A percentile compares a stretch with the other conserved stretches of the same genome.
These are phyloP conservation scores for Marchantia polymorpha DNA, from an alignment of 225 moss, liverwort and hornwort genomes.

Conservation along the genomic window DNA sequence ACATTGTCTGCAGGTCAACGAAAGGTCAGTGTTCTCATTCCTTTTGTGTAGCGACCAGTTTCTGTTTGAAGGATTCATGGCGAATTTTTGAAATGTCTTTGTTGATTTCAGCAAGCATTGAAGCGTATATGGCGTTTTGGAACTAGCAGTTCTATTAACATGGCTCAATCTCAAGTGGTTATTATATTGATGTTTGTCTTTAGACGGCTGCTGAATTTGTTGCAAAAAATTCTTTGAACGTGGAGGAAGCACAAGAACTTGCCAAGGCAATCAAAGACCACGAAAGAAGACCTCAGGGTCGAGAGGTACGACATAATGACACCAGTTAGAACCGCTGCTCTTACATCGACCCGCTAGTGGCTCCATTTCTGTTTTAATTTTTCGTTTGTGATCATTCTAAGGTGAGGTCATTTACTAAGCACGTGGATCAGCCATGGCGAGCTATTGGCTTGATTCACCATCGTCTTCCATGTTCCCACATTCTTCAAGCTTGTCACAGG, in stretches of 20 bases:
- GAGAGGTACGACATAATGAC: slow-evolving; percentile 38
- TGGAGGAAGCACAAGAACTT: slow-evolving; percentile 59
- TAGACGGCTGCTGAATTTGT: slow-evolving; percentile 73
- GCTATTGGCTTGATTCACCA: too few species aligned
- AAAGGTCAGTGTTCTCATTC: slow-evolving; percentile 31
- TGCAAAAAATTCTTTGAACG: slow-evolving; percentile 43
- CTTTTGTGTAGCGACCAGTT: not conserved
- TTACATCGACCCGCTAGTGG: too few species aligned
- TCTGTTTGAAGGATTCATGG: not conserved
- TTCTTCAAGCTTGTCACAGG: too few species aligned
- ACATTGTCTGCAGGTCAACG: slow-evolving; percentile 76
- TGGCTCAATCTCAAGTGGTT: too few species aligned
- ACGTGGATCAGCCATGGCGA: too few species aligned
- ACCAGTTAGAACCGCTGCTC: not conserved
- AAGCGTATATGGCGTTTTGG: not conserved
- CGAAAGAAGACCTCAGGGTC: slow-evolving; percentile 69
- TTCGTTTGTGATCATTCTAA: too few species aligned
- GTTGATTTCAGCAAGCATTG: not conserved
- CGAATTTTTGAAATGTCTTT: not conserved
- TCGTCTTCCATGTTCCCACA: too few species aligned
- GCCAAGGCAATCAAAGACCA: slow-evolving; percentile 84
- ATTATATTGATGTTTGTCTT: not conserved
- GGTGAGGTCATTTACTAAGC: too few species aligned
- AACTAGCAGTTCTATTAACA: not conserved
- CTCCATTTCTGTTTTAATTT: too few species aligned